Conservation (phyloP, 2,329 filamentous ascomycete species). For the Simplicillium aogashimaense region DNA sequence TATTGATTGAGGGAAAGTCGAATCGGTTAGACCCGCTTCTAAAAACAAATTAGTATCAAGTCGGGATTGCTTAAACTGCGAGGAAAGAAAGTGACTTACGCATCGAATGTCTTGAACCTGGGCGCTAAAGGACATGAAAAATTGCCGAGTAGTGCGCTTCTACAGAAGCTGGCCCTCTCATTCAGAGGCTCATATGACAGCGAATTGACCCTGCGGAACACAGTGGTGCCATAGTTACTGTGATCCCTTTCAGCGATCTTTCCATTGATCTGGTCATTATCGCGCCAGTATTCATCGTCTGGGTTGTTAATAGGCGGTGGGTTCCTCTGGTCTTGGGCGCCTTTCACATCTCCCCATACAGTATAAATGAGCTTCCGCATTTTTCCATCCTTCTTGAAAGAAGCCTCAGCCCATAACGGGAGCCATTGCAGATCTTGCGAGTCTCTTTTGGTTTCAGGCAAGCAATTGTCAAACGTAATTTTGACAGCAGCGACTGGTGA, state of each 20-base stretch:
- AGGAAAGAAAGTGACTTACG: slow-evolving; percentile 24
- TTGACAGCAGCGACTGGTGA: slow-evolving; percentile 50
- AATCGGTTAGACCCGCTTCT: slow-evolving; percentile 18
- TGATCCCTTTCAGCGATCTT: slow-evolving; percentile 50
- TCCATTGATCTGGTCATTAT: slow-evolving; percentile 52
- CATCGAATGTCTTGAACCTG: slow-evolving; percentile 43
- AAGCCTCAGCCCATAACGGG: slow-evolving; percentile 64
- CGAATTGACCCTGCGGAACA: slow-evolving; percentile 62
- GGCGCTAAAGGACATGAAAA: slow-evolving; percentile 67
- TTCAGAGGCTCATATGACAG: slow-evolving; percentile 66
- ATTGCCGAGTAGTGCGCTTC: slow-evolving; percentile 40
- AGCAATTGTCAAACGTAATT: slow-evolving; percentile 77
- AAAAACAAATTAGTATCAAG: slow-evolving; percentile 5
- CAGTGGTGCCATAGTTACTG: slow-evolving; percentile 58
- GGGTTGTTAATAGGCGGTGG: slow-evolving; percentile 53
- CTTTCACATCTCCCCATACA: slow-evolving; percentile 86
- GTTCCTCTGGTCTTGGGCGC: slow-evolving; percentile 45
- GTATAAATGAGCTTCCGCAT: slow-evolving; percentile 63
- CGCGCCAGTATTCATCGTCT: slow-evolving; percentile 38
- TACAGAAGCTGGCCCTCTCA: slow-evolving; percentile 55
- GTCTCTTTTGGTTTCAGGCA: slow-evolving; percentile 50
- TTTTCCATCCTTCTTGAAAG: slow-evolving; percentile 53
- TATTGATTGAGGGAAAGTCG: slow-evolving; percentile 59
- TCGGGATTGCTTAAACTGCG: slow-evolving; percentile 2
- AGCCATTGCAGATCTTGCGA: slow-evolving; percentile 64